Percentiles rank a stretch among this genome's conserved stretches.
Evolutionary conservation across 176 grass and related monocot genomes (phyloP).

Genomic region (Alloteropsis semialata): DNA sequence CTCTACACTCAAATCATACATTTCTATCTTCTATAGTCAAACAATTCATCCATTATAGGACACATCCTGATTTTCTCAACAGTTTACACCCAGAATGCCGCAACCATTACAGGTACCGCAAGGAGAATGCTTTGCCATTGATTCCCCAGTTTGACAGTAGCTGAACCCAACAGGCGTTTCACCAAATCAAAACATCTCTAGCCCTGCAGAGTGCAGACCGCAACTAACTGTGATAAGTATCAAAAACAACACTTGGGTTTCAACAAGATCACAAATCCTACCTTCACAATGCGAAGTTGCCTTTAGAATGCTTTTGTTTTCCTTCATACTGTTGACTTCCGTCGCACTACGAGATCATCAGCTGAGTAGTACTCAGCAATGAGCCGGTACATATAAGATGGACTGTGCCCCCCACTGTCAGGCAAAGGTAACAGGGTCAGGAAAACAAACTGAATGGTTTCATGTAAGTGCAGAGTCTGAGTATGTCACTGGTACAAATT

Average conservation of each 20-base stretch:
- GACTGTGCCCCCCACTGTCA: constrained; percentile 90
- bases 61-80: neutral
- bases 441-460: neutral
- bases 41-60: neutral
- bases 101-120: neutral
- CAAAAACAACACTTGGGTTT: neutral
- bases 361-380: constrained; percentile 98
- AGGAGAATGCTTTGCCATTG: neutral
- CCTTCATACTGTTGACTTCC: constrained; percentile 54
- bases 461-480: neutral
- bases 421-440: constrained; percentile 30
- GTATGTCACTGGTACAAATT: too few species aligned
- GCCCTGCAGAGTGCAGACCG: neutral
- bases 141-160: neutral
- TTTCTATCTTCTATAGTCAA: neutral
- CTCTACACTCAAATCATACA: neutral
- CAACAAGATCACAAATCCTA: constrained; percentile 1
- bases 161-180: constrained; percentile 6
- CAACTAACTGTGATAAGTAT: neutral
- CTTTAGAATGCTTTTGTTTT: neutral
- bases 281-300: constrained; percentile 6
- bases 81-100: constrained; percentile 18
- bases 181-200: constrained; percentile 3
- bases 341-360: constrained; percentile 72
- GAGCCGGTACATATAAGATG: constrained; percentile 87